Evolutionary conservation across 2,329 filamentous ascomycete species (phyloP), one percentile per base, ranked within the genome.

Genomic region (Nigrospora sphaerica): DNA sequence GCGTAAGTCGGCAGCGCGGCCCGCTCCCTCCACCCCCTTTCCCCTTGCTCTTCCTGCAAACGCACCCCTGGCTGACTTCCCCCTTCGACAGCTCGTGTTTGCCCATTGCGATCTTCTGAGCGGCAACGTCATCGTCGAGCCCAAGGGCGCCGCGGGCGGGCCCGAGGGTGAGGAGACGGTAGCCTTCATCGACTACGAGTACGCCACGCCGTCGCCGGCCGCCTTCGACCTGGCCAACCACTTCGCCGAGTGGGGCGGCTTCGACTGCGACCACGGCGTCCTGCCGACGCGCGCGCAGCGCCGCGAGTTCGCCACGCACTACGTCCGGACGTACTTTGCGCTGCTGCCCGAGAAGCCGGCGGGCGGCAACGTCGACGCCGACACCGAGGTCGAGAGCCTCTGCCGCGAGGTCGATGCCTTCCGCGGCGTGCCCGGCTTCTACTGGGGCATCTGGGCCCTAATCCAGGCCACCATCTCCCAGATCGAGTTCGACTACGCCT

Each of bases 151-250:
- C 17, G 54, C 64, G 31, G 56, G 57, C 54, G 62, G 59, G 39
- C 55, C 66, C 31, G 58, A 56, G 34, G 49, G 54, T 17, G 42
- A 50, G 16, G 72, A 77, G 42, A 74, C 69, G 3, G 85, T 92
- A 46, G 80, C 80, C 61, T 97, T 98, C 68, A 98, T 98, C 64
- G 93, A 98, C 69, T 98, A 97, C 72, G 93, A 98, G 67, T 98
- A 98, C 67, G 90, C 91, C 13, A 93, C 89, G 5, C 91, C 93
- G 3, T 92, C 91, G 1, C 92, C 92, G 2, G 90, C 91, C 4
- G 91, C 92, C 2, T 98, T 98, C 67, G 93, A 98, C 64, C 83
- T 98, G 56, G 86, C 92, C 43, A 98, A 98, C 70, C 93, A 98
- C 73, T 95, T 98, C 63, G 90, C 93, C 41, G 93, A 98, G 70